Base-by-base conservation (phyloP, 768 basidiomycete species). In the Tricholoma saponaceum region DNA sequence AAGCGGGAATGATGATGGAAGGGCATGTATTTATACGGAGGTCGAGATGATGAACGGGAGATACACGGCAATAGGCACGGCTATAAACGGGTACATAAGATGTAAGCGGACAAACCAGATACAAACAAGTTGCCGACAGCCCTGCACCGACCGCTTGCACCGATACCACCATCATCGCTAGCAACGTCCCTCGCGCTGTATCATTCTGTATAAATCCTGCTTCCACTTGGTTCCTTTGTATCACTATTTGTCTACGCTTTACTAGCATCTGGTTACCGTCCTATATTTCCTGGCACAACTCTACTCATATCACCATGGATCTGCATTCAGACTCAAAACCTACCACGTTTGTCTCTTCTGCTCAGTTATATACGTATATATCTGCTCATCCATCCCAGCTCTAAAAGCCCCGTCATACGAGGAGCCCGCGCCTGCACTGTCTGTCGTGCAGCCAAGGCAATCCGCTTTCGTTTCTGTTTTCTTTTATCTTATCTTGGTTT, bases 391-490 rank as follows among this genome's bases (percentile, higher is more conserved):
- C 32, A 30, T 56, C 37, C 44, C 52, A 62, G 79, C 55, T 25
- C 72, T 59, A 82, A 82, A 67, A 59, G 77, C 13, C 80, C 79
- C 54, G 78, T 82, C 51, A 74, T 80, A 51, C 75, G 82, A 50
- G 82, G 82, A 47, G 81, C 82, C 28, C 72, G 82, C 32, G 91
- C 91, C 16, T 94, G 91, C 69, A 92, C 88, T 39, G 90, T 92
- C 63, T 94, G 91, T 70, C 84, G 90, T 44, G 81, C 84, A 54
- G 90, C 91, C 60, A 93, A 93, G 83, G 91, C 87, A 62, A 53
- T 61, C 58, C 53, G 20, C 53, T 28, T 50, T 50, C 47, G 16
- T 30, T 50, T 28, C 2, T n/a, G 16, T 4, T n/a, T 37, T 61
- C 46, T 53, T 64, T 51, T 57, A 57, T 57, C 47, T 26, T 55